Evolutionary conservation across 2,329 filamentous ascomycete species (phyloP), one percentile per base, ranked within the genome.

Genomic region (Fusarium sp.): DNA sequence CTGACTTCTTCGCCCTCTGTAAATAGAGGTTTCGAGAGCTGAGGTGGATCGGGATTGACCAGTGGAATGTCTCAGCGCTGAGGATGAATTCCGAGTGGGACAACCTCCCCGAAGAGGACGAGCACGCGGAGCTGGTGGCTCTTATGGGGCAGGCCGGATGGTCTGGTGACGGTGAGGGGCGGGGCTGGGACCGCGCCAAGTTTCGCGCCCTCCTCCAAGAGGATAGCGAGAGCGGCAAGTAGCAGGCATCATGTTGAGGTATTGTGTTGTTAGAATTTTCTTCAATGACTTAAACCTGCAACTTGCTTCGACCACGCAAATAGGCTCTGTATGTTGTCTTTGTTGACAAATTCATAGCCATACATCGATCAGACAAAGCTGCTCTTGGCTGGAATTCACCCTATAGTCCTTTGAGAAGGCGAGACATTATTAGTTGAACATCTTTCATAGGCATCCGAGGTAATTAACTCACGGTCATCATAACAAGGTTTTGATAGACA

Each of bases 1-100:
- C 27, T 35, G 47, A 63, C 45, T 63, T 63, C 35, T 63, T 63
- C 18, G 61, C 47, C 11, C 20, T 56, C 45, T 63, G 35, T 4
- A 63, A 56, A 25, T 9, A 63, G 33, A 25, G 47, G 11, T 63
- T 45, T 31, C 22, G 33, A 18, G 47, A 63, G 33, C 20, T 63
- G 10, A 22, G 61, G n/a, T 63, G 61, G 35, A 31, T 63, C 13
- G 22, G 61, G 6, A 9, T 40, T 10, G 31, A 25, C 10, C 2
- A 27, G 10, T 20, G 4, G 11, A 50, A 63, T 11, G 20, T 63
- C 10, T 56, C 16, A 2, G 20, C 61, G 16, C 25, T 56, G 6
- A 40, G 45, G 22, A 54, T 54, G 45, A 29, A 54, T n/a, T 11
- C 8, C 9, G 33, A 54, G 16, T 40, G n/a, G n/a, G n/a, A 42